Conservation (phyloP, 208 protist genomes). For the Trypanosoma melophagium region DNA sequence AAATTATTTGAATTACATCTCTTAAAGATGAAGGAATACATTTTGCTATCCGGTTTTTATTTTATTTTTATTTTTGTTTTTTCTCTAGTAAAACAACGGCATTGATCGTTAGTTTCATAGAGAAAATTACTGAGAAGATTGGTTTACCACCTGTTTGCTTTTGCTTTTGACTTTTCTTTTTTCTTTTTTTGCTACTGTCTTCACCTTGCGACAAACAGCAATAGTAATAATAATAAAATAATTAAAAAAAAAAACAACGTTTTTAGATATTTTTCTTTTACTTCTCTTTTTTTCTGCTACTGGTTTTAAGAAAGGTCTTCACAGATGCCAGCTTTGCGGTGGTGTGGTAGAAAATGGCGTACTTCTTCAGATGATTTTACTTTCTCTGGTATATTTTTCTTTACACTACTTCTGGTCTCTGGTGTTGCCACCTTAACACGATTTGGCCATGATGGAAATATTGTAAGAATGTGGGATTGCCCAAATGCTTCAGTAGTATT, state of each 20-base stretch:
- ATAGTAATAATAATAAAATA: constrained; percentile 5
- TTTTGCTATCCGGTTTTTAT: too few species aligned
- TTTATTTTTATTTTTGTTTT: too few species aligned
- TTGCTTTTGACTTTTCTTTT: background rate
- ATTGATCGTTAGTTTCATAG: too few species aligned
- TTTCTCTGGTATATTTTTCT: constrained; percentile 59
- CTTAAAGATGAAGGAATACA: too few species aligned
- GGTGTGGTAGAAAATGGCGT: constrained; percentile 73
- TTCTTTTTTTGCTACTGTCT: background rate
- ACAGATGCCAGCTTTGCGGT: constrained; percentile 73
- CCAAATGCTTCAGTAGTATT: constrained; percentile 17
- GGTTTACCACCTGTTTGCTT: too few species aligned
- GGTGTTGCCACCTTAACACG: constrained; percentile 23
- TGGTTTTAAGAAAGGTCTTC: background rate
- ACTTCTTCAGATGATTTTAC: constrained; percentile 73
- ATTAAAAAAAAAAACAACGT: constrained; percentile 8
- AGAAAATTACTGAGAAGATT: too few species aligned
- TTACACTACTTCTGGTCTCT: constrained; percentile 31
- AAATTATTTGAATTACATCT: too few species aligned
- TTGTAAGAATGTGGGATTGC: constrained; percentile 24
- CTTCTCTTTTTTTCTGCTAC: constrained; percentile 8
- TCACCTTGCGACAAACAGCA: background rate
- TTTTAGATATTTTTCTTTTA: constrained; percentile 1
- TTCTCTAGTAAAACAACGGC: too few species aligned
- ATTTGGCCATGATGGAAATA: background rate